A percentile compares a stretch with the other conserved stretches of the same genome.
These are phyloP conservation scores for Zymoseptoria ardabiliae DNA, from an alignment of 2,329 filamentous ascomycete genomes.

Conservation along the genomic window DNA sequence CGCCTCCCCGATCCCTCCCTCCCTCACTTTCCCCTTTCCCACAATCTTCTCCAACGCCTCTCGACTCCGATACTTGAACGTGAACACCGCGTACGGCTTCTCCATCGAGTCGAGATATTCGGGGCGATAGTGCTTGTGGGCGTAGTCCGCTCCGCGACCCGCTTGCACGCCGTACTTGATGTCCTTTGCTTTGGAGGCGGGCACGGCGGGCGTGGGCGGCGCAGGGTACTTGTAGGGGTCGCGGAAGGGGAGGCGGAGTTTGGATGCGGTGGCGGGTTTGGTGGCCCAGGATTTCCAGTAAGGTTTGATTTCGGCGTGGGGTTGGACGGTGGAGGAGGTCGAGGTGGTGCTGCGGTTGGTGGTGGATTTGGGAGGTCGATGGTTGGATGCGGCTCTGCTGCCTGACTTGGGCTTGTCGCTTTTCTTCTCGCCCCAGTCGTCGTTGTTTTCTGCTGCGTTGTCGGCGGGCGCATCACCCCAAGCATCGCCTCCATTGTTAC, in stretches of 20 bases:
- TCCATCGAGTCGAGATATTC: slow-evolving; percentile 36
- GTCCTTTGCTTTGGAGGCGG: slow-evolving; percentile 9
- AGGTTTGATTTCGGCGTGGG: slow-evolving; percentile 22
- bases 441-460: slow-evolving; percentile 8
- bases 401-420: neutral
- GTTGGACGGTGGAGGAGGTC: neutral
- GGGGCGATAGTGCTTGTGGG: slow-evolving; percentile 32
- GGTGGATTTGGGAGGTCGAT: slow-evolving; percentile 4
- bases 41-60: slow-evolving; percentile 29
- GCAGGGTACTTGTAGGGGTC: slow-evolving; percentile 27
- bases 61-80: slow-evolving; percentile 40
- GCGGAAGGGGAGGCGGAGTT: slow-evolving; percentile 11
- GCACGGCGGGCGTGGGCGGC: slow-evolving; percentile 22
- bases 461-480: slow-evolving; percentile 1
- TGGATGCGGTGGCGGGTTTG: neutral
- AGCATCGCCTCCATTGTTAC: slow-evolving; percentile 1
- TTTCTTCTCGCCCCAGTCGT: slow-evolving; percentile 4
- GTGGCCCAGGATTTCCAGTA: slow-evolving; percentile 29
- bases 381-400: neutral
- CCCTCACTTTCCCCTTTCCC: slow-evolving; percentile 23
- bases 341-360: neutral
- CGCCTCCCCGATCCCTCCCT: slow-evolving; percentile 16
- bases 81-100: slow-evolving; percentile 40
- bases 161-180: slow-evolving; percentile 21
- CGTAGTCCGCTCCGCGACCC: slow-evolving; percentile 33